A percentile compares a stretch with the other conserved stretches of the same genome.
These are phyloP conservation scores for Penicillium sp. DNA, from an alignment of 2,329 filamentous ascomycete genomes.

Conservation along the genomic window DNA sequence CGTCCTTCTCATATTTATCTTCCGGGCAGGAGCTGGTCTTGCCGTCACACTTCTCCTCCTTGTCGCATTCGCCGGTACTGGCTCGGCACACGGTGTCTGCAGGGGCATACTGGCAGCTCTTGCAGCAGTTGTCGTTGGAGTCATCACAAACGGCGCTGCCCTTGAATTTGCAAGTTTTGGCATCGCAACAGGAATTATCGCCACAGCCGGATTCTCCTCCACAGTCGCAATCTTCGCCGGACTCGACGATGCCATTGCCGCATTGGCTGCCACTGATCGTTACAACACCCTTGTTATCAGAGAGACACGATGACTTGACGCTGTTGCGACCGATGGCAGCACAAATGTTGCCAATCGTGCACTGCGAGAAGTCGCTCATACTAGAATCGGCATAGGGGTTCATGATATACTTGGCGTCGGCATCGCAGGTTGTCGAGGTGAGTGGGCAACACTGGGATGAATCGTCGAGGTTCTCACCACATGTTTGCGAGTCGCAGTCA, in stretches of 20 bases:
- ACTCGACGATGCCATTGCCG: constrained; percentile 95
- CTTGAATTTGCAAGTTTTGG: constrained; percentile 84
- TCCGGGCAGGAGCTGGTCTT: constrained; percentile 71
- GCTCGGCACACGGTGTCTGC: constrained; percentile 76
- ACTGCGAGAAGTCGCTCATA: constrained; percentile 82
- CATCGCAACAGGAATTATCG: constrained; percentile 79
- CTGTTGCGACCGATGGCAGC: constrained; percentile 77
- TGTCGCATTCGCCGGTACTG: constrained; percentile 81
- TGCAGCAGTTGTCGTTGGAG: constrained; percentile 54
- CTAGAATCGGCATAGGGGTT: constrained; percentile 80
- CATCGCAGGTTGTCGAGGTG: constrained; percentile 69
- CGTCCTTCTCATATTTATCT: constrained; percentile 73
- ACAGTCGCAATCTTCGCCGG: constrained; percentile 94
- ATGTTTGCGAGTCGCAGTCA: constrained; percentile 77
- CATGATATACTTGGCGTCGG: constrained; percentile 85
- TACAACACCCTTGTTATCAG: constrained; percentile 80
- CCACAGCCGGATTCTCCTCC: constrained; percentile 75
- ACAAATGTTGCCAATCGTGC: constrained; percentile 92
- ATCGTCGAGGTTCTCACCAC: constrained; percentile 64
- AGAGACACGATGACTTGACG: constrained; percentile 76
- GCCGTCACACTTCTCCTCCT: constrained; percentile 81
- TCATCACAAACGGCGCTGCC: constrained; percentile 73
- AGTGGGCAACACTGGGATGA: constrained; percentile 82
- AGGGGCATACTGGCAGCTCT: constrained; percentile 49
- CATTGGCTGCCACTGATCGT: constrained; percentile 85